Evolutionary conservation across 768 basidiomycete genomes (phyloP).

Genomic region (Lactarius vividus): DNA sequence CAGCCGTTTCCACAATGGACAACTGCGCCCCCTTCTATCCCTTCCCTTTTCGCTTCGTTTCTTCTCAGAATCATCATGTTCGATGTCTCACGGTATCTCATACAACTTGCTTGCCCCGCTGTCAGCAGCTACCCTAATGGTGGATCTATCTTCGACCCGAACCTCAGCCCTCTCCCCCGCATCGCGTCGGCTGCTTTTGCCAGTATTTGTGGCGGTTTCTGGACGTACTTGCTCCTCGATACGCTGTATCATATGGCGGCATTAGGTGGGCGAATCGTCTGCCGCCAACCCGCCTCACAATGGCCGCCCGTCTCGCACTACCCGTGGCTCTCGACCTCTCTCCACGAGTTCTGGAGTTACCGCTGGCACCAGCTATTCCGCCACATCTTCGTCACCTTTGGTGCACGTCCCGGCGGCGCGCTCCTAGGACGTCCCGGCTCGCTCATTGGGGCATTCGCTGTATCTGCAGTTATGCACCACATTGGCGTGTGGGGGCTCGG

Average conservation of each 20-base stretch:
- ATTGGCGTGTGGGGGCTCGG: conserved; percentile 59
- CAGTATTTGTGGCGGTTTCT: conserved; percentile 11
- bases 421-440: conserved; percentile 33
- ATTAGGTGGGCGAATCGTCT: conserved; percentile 7
- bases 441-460: conserved; percentile 51
- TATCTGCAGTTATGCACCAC: conserved; percentile 59
- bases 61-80: neutral
- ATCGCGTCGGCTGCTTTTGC: neutral
- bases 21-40: neutral
- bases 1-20: neutral
- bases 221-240: conserved; percentile 17
- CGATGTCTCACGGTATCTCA: conserved; percentile 5
- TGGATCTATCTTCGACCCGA: too few species aligned
- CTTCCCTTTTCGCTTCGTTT: neutral
- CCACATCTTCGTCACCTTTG: conserved; percentile 35
- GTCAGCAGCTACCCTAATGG: neutral
- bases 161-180: neutral
- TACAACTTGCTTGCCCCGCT: conserved; percentile 2
- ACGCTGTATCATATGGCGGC: conserved; percentile 27
- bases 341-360: conserved; percentile 39
- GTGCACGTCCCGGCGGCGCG: conserved; percentile 35
- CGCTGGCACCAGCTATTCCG: conserved; percentile 27
- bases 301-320: too few species aligned
- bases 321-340: conserved; percentile 32
- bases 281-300: too few species aligned